Base-by-base conservation (phyloP, 306 rosid genomes). In the Purshia tridentata region DNA sequence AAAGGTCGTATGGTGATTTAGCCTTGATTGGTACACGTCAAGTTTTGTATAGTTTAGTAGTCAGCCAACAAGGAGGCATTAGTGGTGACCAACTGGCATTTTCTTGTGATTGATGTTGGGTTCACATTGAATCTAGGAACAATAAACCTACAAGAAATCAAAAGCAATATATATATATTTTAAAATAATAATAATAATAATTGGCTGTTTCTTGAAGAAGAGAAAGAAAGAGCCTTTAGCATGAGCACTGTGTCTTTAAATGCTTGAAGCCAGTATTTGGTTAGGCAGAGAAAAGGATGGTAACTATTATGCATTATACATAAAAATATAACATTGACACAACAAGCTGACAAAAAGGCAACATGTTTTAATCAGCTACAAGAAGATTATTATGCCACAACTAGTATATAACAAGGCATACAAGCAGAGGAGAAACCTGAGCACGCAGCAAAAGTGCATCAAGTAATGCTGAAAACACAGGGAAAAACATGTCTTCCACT, bases 361-460 rank as follows among this genome's bases (percentile, higher is more conserved):
- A 20, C 39, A 56, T 67, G 14, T 2, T 67, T 54, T n/a, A n/a
- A 47, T 66, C 71, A 66, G 55, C 44, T 66, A 20, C 19, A 29
- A 16, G 20, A 65, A 54, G 29, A n/a, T 50, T 8, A 19, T 39
- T 63, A 69, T 19, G 74, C 12, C 74, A 69, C 10, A 29, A 46
- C 29, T 16, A 13, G 44, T 10, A 56, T 72, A 56, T 14, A 47
- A 60, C 37, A 64, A 66, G 62, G 40, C 72, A 65, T 64, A 22
- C 20, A 62, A 78, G 65, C 18, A 29, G 75, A 62, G 67, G 73
- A 77, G 46, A 72, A 87, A 93, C 98, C 98, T 93, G 98, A 69
- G 92, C 87, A 19, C 98, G 97, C 81, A 89, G 75, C 71, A 93
- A 72, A 56, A 93, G 83, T 4, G 97, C 87, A 81, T 91, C 98